phyloP scores from a whole-genome alignment of 345 rosid genomes.

The Hirschfeldia incana region DNA sequence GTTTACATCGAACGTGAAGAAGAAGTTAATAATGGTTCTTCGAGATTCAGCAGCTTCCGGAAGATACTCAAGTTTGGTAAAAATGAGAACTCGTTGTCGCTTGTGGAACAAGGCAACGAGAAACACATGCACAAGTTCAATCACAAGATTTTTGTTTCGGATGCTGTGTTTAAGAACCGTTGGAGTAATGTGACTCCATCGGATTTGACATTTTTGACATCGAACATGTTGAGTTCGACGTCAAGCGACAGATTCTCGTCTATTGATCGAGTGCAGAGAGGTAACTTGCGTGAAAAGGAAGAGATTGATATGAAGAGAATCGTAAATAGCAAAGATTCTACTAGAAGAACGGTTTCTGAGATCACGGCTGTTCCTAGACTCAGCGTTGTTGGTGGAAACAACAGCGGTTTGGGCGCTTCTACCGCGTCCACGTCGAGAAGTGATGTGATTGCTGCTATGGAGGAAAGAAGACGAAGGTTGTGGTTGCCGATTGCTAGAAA shows the following conservation, averaged over 20 bases:
- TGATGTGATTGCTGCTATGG: conserved; percentile 22
- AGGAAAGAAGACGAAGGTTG: conserved; percentile 53
- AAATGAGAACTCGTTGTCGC: conserved; percentile 33
- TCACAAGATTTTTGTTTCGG: conserved; percentile 71
- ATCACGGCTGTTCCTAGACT: conserved; percentile 55
- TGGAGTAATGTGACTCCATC: conserved; percentile 91
- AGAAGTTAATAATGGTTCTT: conserved; percentile 30
- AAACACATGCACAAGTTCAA: conserved; percentile 56
- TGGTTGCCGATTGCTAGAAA: conserved; percentile 83
- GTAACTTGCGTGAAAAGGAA: conserved; percentile 27
- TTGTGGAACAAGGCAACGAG: conserved; percentile 28
- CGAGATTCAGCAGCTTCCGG: conserved; percentile 63
- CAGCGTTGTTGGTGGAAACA: neutral
- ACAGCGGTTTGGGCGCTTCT: conserved; percentile 29
- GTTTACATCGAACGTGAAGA: conserved; percentile 73
- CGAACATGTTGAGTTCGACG: conserved; percentile 59
- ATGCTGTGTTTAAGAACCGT: conserved; percentile 58
- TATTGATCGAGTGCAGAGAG: conserved; percentile 15
- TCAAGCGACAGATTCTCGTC: conserved; percentile 58
- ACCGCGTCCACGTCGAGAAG: conserved; percentile 30
- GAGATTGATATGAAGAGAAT: conserved; percentile 23
- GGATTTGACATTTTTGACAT: conserved; percentile 65
- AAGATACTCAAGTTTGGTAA: conserved; percentile 41
- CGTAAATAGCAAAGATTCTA: conserved; percentile 17
- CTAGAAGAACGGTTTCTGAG: conserved; percentile 72